Conservation (phyloP, 139 green algal species). For the Chlorella sp. region DNA sequence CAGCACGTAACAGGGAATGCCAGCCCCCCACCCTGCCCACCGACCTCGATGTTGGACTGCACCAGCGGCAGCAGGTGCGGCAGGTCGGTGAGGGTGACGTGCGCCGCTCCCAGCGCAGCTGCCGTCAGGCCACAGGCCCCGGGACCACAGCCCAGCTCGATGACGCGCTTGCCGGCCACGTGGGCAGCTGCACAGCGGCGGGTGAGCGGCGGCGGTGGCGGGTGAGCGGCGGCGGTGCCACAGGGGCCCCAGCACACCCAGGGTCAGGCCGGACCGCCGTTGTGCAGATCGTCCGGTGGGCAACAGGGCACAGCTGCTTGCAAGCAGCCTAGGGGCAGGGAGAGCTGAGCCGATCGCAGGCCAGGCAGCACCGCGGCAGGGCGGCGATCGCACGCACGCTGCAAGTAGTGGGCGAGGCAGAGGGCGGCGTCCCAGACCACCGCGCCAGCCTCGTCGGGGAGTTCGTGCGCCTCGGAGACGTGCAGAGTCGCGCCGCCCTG, state of each 20-base stretch:
- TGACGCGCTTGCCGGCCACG: conserved; percentile 22
- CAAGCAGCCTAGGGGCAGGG: too few species aligned
- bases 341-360: too few species aligned
- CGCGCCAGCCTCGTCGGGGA: conserved; percentile 35
- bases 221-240: background rate
- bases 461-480: too few species aligned
- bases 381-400: background rate
- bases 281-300: too few species aligned
- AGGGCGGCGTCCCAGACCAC: conserved; percentile 53
- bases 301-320: too few species aligned
- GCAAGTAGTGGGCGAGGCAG: conserved; percentile 29
- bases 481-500: too few species aligned
- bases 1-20: too few species aligned
- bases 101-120: conserved; percentile 44
- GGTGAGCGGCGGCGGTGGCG: background rate
- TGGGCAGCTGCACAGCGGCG: background rate
- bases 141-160: conserved; percentile 53
- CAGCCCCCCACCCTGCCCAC: too few species aligned
- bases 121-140: conserved; percentile 46
- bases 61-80: conserved; percentile 38
- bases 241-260: too few species aligned
- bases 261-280: too few species aligned
- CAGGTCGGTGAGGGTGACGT: conserved; percentile 51
- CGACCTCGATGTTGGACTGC: conserved; percentile 47
- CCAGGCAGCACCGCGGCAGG: too few species aligned